Base-by-base conservation (phyloP, 192 early-diverging fungal genomes). In the Umbelopsis sp. region DNA sequence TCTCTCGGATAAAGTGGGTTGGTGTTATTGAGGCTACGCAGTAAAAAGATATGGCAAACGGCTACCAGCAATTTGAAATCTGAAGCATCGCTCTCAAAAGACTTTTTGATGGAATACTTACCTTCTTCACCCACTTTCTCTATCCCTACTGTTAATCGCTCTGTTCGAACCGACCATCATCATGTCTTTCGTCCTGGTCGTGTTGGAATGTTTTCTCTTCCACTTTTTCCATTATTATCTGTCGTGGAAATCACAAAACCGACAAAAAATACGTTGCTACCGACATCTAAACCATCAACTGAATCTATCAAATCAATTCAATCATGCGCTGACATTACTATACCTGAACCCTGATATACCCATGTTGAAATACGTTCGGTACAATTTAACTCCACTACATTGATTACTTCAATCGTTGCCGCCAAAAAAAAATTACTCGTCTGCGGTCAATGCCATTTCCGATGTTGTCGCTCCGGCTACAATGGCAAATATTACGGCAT, bases 331-430 rank as follows among this genome's bases (percentile, higher is more conserved):
- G 47, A 49, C 16, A 17, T n/a, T 1, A 49, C 47, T 17, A 21
- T 49, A 49, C 20, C 47, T 21, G 16, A 49, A 4, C 10, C 8
- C 47, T 49, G 14, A 9, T n/a, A 9, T 5, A 65, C 17, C 4
- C 21, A 24, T 4, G 8, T 34, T 62, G 56, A 62, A 29, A 62
- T 34, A 62, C 56, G 56, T 20, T 62, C 56, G 74, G 16, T 78
- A 77, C 66, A 72, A 65, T 68, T 53, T 12, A 66, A 67, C 21
- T 81, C 79, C n/a, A 81, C 77, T 11, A 68, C 74, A 21, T 67
- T 66, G 2, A 62, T 72, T 25, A 59, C 72, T 17, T 69, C 54
- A 14, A 59, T 70, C 10, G 59, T 72, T 5, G 47, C 74, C 6
- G 65, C 59, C n/a, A n/a, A n/a, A n/a, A n/a, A n/a, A n/a, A 52